Conservation (phyloP, 2,329 filamentous ascomycete genomes). For the Mollisiaceae sp. region DNA sequence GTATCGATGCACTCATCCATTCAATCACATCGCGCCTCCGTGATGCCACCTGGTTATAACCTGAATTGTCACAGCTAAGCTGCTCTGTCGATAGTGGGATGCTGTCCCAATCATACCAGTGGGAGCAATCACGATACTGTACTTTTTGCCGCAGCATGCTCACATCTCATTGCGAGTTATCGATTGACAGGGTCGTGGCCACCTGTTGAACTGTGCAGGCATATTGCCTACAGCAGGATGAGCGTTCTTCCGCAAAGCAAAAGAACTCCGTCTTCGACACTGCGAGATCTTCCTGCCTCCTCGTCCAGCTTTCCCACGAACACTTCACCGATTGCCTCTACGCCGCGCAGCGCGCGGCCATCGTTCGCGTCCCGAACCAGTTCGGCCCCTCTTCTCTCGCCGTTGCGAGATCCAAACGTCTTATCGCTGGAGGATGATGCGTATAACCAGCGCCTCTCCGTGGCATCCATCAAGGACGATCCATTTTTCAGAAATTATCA, state of each 20-base stretch:
- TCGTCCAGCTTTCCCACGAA: neutral
- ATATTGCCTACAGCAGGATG: constrained; percentile 5
- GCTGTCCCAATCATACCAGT: neutral
- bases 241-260: constrained; percentile 25
- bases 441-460: constrained; percentile 50
- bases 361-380: constrained; percentile 25
- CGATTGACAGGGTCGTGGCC: constrained; percentile 26
- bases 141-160: constrained; percentile 24
- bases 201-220: constrained; percentile 7
- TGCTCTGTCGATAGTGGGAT: neutral
- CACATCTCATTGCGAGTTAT: constrained; percentile 27
- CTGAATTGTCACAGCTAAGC: neutral
- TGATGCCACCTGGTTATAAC: constrained; percentile 1
- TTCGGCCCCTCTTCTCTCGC: constrained; percentile 27
- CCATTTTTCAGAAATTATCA: constrained; percentile 58
- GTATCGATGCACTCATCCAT: neutral
- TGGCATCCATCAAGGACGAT: constrained; percentile 60
- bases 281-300: neutral
- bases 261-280: neutral
- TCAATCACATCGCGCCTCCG: neutral
- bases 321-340: constrained; percentile 12
- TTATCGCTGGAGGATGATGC: constrained; percentile 23
- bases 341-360: constrained; percentile 27
- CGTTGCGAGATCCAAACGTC: constrained; percentile 24
- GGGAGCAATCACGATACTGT: neutral